phyloP scores from a whole-genome alignment of 306 rosid genomes.

The Vigna hirtella region DNA sequence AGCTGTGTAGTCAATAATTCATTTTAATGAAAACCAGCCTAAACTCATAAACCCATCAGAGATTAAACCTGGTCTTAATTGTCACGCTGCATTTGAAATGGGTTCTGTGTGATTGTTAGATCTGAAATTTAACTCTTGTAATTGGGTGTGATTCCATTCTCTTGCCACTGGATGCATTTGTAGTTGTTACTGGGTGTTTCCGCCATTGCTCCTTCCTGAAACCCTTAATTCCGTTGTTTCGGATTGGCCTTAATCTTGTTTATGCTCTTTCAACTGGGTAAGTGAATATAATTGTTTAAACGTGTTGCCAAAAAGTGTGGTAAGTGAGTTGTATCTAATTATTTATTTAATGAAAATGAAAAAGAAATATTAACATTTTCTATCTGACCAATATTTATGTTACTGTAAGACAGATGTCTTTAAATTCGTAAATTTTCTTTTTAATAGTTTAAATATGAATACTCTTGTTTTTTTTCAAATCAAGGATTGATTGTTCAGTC shows the following conservation, averaged over 20 bases:
- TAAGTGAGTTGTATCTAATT: neutral
- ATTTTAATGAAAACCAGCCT: neutral
- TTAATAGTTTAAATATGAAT: neutral
- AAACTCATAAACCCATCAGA: neutral
- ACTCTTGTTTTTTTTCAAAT: neutral
- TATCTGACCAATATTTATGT: neutral
- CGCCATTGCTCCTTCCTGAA: neutral
- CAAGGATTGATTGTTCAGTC: neutral
- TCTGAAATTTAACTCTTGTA: neutral
- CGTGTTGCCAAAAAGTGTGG: neutral
- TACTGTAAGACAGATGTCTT: neutral
- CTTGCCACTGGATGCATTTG: neutral
- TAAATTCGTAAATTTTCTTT: neutral
- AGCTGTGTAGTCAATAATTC: neutral
- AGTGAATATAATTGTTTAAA: neutral
- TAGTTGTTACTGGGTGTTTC: neutral
- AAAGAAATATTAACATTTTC: neutral
- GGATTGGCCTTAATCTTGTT: neutral
- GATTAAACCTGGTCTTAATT: neutral
- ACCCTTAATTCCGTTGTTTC: neutral
- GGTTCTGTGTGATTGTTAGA: neutral
- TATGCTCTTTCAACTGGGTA: neutral
- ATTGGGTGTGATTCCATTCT: neutral
- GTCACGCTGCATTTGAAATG: constrained; percentile 10
- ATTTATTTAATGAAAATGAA: neutral